Base-by-base conservation (phyloP, 2,329 filamentous ascomycete species). In the Lachnum nothofagi region DNA sequence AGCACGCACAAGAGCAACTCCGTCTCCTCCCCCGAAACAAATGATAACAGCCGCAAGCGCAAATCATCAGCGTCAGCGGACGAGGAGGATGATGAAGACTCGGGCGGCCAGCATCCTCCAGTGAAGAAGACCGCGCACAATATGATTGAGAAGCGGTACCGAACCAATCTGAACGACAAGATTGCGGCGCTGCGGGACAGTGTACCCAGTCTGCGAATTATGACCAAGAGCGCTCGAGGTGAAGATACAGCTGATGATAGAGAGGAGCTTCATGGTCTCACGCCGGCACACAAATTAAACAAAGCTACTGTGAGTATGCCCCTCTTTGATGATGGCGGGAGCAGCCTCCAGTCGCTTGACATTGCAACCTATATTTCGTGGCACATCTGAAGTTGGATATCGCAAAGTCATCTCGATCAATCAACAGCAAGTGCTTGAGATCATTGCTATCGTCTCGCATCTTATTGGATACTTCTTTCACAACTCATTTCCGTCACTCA, bases 131-230 rank as follows among this genome's bases (percentile, higher is more conserved):
- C 91, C 25, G 90, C 91, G 2, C 91, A 97, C 70, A 97, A 96
- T 68, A 93, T 97, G 78, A 96, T 97, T 55, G 91, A 97, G 71
- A 97, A 96, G 76, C 77, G 91, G 57, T 97, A 97, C 68, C 84
- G 91, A 61, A 95, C 88, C 46, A 97, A 97, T 63, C 76, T 97
- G 49, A 97, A 97, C 64, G 91, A 96, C 65, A 97, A 97, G 72
- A 97, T 97, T 61, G 86, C 90, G 39, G 90, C 91, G 50, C 73
- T 97, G 53, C 79, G 91, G 60, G 90, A 96, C 67, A 95, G 89
- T 63, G 90, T 97, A 12, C 91, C 91, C 2, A 94, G 88, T 67
- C 73, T 97, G 49, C 82, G 91, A 42, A 87, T 90, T 59, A 88
- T 91, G 80, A 82, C 83, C 31, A 88, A 87, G 71, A 85, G 78